These are phyloP conservation scores for Coniosporium tulheliwenetii DNA, from an alignment of 2,329 filamentous ascomycete genomes.

Conservation along the genomic window DNA sequence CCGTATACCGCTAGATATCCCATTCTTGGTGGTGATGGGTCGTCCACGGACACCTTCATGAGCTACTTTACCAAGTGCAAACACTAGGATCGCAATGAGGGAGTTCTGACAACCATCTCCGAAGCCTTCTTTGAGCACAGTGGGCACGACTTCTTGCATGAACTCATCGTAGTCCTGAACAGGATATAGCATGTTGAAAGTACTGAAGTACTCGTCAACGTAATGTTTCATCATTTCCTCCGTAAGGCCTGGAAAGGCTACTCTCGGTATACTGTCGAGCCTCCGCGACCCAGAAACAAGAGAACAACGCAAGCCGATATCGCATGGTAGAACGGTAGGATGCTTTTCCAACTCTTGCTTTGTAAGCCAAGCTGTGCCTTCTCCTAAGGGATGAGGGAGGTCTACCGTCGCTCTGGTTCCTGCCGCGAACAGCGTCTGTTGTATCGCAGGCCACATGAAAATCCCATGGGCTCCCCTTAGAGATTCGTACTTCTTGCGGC, in stretches of 20 bases:
- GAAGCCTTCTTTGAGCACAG: constrained; percentile 33
- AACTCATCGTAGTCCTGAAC: constrained; percentile 43
- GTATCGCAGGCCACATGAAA: too few species aligned
- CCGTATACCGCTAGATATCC: constrained; percentile 34
- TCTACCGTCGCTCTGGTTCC: constrained; percentile 16
- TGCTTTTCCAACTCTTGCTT: constrained; percentile 17
- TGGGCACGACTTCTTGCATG: constrained; percentile 28
- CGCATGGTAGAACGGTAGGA: constrained; percentile 7
- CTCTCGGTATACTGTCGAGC: constrained; percentile 1
- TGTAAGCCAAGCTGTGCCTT: constrained; percentile 23
- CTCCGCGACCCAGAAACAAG: too few species aligned
- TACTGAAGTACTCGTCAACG: constrained; percentile 41
- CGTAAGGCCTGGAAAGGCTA: constrained; percentile 20
- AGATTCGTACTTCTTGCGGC: too few species aligned
- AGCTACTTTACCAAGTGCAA: constrained; percentile 43
- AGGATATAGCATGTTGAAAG: too few species aligned
- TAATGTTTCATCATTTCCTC: constrained; percentile 35
- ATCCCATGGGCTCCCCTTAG: too few species aligned
- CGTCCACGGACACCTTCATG: constrained; percentile 33
- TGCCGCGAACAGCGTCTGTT: too few species aligned
- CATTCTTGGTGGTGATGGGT: constrained; percentile 28
- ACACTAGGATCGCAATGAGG: constrained; percentile 39
- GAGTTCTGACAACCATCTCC: constrained; percentile 33
- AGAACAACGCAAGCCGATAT: too few species aligned
- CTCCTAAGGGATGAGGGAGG: constrained; percentile 18